Evolutionary conservation across 371 early-diverging fungal species (phyloP), one percentile per base, ranked within the genome.

Genomic region (Choanephora cucurbitarum): DNA sequence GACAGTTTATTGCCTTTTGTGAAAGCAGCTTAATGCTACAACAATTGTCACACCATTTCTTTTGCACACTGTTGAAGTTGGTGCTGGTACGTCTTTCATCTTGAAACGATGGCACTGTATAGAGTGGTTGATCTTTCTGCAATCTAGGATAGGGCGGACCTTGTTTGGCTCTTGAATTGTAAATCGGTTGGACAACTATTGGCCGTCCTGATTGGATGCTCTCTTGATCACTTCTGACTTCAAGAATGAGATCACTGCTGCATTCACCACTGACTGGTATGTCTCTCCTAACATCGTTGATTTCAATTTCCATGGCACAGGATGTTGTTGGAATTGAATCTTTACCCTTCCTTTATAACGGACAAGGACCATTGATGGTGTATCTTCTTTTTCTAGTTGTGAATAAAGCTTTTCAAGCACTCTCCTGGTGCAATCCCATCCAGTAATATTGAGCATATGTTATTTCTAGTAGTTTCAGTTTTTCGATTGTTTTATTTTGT

Each of bases 51-150:
- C 28, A 5, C 5, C 3, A 5, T 7, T 5, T 28, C 28, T 5
- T 28, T 28, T 28, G 28, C 28, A 28, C 3, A 28, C 28, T 28
- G 28, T 28, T 28, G 28, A 28, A 28, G 28, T 42, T 31, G 48
- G 41, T 0, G 57, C 49, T 41, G 57, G 57, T 23, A 49, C 49
- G 3, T 53, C 62, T 44, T 62, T 57, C 62, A 57, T 62, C 39
- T 62, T 62, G 57, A 57, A 62, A 44, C 57, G 57, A 23, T 62
- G 32, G 1, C 42, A 23, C 23, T 62, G 57, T 1, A 62, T 15
- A 43, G 22, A 62, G 11, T 44, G 31, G 34, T 52, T 62, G n/a
- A 62, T 19, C 23, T 39, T 39, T 13, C 21, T 44, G 22, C 53
- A 62, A 34, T 52, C 51, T 28, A 62, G 15, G 14, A 62, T 62